Percentiles rank a stretch among this genome's conserved stretches.
Evolutionary conservation across 495 filamentous ascomycete species (phyloP).

Genomic region (Chaetomium cochliodes): DNA sequence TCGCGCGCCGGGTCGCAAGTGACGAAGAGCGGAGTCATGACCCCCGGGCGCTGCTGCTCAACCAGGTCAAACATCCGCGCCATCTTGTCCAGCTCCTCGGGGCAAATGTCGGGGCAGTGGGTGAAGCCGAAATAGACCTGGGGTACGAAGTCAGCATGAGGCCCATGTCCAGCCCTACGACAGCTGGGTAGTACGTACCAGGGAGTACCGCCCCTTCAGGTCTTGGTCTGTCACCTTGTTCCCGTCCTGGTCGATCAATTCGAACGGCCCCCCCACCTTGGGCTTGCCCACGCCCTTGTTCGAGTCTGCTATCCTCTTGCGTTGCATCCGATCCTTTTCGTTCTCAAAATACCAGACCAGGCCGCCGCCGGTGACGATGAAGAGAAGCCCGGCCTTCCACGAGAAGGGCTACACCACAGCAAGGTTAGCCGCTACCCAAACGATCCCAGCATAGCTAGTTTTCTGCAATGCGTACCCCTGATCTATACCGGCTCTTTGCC

Average conservation of each 20-base stretch:
- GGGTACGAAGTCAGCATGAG: not conserved
- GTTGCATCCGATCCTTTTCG: slow-evolving; percentile 85
- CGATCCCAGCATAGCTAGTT: not conserved
- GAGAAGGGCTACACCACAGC: slow-evolving; percentile 70
- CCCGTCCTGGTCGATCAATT: slow-evolving; percentile 78
- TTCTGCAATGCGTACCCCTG: slow-evolving; percentile 42
- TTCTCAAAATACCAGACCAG: slow-evolving; percentile 85
- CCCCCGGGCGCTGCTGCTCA: slow-evolving; percentile 45
- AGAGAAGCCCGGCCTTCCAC: slow-evolving; percentile 81
- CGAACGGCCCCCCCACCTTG: slow-evolving; percentile 86
- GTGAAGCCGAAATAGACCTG: slow-evolving; percentile 97
- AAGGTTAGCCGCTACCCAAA: slow-evolving; percentile 19
- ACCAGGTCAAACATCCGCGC: slow-evolving; percentile 86
- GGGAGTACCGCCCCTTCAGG: slow-evolving; percentile 79
- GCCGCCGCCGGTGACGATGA: slow-evolving; percentile 71
- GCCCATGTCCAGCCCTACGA: not conserved
- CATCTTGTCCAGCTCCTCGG: slow-evolving; percentile 99
- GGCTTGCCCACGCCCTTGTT: slow-evolving; percentile 89
- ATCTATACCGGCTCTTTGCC: slow-evolving; percentile 52
- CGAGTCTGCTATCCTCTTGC: slow-evolving; percentile 81
- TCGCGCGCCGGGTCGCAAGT: slow-evolving; percentile 94
- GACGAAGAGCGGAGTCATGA: slow-evolving; percentile 73
- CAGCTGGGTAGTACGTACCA: slow-evolving; percentile 48
- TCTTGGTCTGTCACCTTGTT: slow-evolving; percentile 70
- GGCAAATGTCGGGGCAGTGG: slow-evolving; percentile 98